These are phyloP conservation scores for Populus simonii DNA, from an alignment of 345 rosid species.

Conservation along the genomic window DNA sequence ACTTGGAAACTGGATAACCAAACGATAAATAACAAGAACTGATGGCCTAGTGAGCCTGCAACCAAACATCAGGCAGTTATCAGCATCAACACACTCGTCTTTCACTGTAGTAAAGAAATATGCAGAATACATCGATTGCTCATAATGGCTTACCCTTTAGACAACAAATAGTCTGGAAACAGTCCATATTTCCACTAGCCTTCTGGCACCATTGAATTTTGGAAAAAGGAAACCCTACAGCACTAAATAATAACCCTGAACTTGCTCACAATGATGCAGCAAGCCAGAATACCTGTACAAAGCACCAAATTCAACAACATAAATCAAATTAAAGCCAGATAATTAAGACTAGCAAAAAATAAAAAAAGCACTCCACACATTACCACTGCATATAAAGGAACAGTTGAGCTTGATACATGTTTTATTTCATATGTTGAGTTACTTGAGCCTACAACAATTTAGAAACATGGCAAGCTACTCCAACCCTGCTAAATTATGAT, in stretches of 20 bases:
- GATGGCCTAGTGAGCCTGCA: slow-evolving; percentile 59
- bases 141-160: slow-evolving; percentile 43
- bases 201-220: slow-evolving; percentile 47
- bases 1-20: slow-evolving; percentile 72
- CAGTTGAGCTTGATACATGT: not conserved
- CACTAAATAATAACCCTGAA: slow-evolving; percentile 17
- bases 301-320: not conserved
- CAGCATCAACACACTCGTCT: slow-evolving; percentile 14
- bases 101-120: not conserved
- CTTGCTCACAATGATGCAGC: slow-evolving; percentile 15
- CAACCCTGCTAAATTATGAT: not conserved
- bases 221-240: slow-evolving; percentile 25
- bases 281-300: slow-evolving; percentile 20
- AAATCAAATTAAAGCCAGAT: not conserved
- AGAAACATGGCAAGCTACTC: not conserved
- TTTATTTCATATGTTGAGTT: not conserved
- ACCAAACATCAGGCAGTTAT: slow-evolving; percentile 28
- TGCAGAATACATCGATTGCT: not conserved
- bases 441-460: not conserved
- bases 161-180: slow-evolving; percentile 35
- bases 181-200: slow-evolving; percentile 52
- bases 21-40: slow-evolving; percentile 51
- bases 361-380: not conserved
- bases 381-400: not conserved
- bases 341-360: not conserved